A percentile compares a stretch with the other conserved stretches of the same genome.
Evolutionary conservation across 805 yeast species (phyloP).

Genomic region (Kuraishia capsulata): DNA sequence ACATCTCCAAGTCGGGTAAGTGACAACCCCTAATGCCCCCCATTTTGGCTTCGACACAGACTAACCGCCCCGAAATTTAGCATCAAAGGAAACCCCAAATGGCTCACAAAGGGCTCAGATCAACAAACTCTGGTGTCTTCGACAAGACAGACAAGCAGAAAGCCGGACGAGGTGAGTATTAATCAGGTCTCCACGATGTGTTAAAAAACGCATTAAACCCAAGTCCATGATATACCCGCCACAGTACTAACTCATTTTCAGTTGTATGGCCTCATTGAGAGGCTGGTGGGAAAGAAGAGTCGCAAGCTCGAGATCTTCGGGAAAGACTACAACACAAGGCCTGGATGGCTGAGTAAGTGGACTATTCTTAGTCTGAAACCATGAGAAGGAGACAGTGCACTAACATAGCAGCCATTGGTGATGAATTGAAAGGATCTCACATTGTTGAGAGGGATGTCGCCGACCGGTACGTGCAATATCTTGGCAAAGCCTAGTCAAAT

Average conservation of each 20-base stretch:
- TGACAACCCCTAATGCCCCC: neutral
- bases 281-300: slow-evolving; percentile 69
- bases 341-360: slow-evolving; percentile 72
- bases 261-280: slow-evolving; percentile 73
- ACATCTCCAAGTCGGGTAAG: slow-evolving; percentile 68
- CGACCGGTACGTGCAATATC: too few species aligned
- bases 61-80: neutral
- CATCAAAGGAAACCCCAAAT: slow-evolving; percentile 65
- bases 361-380: too few species aligned
- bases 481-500: too few species aligned
- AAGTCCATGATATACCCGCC: too few species aligned
- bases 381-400: too few species aligned
- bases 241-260: too few species aligned
- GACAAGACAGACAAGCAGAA: slow-evolving; percentile 82
- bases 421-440: slow-evolving; percentile 56
- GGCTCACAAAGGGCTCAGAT: slow-evolving; percentile 63
- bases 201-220: neutral
- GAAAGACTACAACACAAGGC: slow-evolving; percentile 72
- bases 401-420: slow-evolving; percentile 47
- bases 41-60: neutral
- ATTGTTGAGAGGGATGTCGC: slow-evolving; percentile 53
- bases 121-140: slow-evolving; percentile 71
- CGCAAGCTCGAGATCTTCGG: slow-evolving; percentile 88
- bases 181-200: neutral
- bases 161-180: slow-evolving; percentile 67